A percentile compares a stretch with the other conserved stretches of the same genome.
These are phyloP conservation scores for Aspergillus affinis DNA, from an alignment of 495 filamentous ascomycete species.

Conservation along the genomic window DNA sequence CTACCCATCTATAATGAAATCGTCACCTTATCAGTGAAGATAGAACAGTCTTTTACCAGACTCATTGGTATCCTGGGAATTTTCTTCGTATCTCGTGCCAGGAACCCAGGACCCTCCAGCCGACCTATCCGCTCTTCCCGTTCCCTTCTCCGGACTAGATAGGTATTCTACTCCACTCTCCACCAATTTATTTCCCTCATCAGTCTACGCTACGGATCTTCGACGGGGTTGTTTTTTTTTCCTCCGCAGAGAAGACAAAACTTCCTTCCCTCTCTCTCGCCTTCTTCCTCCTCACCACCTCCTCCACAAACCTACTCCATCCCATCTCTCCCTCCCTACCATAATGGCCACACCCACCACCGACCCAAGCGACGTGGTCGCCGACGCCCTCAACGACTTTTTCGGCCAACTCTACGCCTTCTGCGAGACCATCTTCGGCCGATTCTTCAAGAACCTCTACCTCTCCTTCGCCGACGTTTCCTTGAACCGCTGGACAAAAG, in stretches of 20 bases:
- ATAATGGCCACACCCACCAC: conserved; percentile 24
- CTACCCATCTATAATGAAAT: too few species aligned
- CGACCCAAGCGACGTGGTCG: conserved; percentile 27
- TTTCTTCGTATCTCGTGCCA: not conserved
- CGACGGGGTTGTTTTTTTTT: not conserved
- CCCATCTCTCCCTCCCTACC: not conserved
- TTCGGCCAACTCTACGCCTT: conserved; percentile 33
- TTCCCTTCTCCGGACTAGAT: not conserved
- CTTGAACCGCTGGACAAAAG: conserved; percentile 57
- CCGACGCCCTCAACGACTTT: conserved; percentile 38
- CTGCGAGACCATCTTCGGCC: conserved; percentile 24
- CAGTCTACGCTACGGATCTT: not conserved
- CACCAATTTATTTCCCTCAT: not conserved
- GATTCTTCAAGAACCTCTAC: conserved; percentile 55
- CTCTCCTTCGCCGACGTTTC: conserved; percentile 55
- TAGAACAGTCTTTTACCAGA: not conserved
- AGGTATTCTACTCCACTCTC: not conserved
- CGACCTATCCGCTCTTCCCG: not conserved
- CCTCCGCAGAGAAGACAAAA: conserved; percentile 10
- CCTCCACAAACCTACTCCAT: conserved; percentile 6
- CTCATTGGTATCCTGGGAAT: not conserved
- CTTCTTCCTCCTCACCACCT: conserved; percentile 7
- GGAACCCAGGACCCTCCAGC: not conserved
- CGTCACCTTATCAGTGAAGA: too few species aligned
- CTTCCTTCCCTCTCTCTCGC: not conserved